Evolutionary conservation across 2,329 filamentous ascomycete species (phyloP).

Genomic region (Paramyrothecium roridum): DNA sequence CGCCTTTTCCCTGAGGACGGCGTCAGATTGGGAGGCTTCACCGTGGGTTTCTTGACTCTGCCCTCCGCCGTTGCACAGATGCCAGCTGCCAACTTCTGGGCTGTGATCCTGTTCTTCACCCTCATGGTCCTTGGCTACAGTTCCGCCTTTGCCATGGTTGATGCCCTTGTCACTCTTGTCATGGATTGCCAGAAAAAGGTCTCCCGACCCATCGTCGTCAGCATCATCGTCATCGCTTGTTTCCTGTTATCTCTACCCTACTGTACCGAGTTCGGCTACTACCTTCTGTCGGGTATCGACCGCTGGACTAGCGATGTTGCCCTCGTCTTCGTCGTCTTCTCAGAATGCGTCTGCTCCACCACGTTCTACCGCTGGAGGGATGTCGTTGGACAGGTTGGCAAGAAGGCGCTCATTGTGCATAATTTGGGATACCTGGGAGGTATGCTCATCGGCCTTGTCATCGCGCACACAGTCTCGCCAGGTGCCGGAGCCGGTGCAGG

Average conservation of each 20-base stretch:
- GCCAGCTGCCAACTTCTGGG: slow-evolving; percentile 57
- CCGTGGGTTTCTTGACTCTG: slow-evolving; percentile 55
- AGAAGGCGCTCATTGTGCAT: slow-evolving; percentile 39
- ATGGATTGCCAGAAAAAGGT: slow-evolving; percentile 43
- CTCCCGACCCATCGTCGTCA: slow-evolving; percentile 44
- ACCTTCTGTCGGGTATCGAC: slow-evolving; percentile 52
- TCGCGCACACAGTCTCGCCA: slow-evolving; percentile 43
- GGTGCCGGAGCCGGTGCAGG: slow-evolving; percentile 47
- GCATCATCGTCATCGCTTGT: slow-evolving; percentile 41
- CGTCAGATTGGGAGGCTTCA: slow-evolving; percentile 48
- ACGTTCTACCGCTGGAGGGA: slow-evolving; percentile 51
- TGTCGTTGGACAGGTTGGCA: slow-evolving; percentile 39
- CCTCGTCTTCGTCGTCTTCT: slow-evolving; percentile 51
- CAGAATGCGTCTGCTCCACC: slow-evolving; percentile 49
- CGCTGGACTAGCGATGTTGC: slow-evolving; percentile 53
- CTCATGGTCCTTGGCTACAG: slow-evolving; percentile 56
- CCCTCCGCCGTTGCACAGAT: slow-evolving; percentile 54
- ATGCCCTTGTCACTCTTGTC: slow-evolving; percentile 50
- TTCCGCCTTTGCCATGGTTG: slow-evolving; percentile 58
- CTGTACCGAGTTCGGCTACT: slow-evolving; percentile 56
- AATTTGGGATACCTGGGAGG: slow-evolving; percentile 51
- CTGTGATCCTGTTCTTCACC: slow-evolving; percentile 55
- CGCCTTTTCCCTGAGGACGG: slow-evolving; percentile 30
- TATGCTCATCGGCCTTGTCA: slow-evolving; percentile 46
- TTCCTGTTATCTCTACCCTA: slow-evolving; percentile 54